Percentiles rank a stretch among this genome's conserved stretches.
These are phyloP conservation scores for Aspergillus piperis DNA, from an alignment of 2,329 filamentous ascomycete species.

Conservation along the genomic window DNA sequence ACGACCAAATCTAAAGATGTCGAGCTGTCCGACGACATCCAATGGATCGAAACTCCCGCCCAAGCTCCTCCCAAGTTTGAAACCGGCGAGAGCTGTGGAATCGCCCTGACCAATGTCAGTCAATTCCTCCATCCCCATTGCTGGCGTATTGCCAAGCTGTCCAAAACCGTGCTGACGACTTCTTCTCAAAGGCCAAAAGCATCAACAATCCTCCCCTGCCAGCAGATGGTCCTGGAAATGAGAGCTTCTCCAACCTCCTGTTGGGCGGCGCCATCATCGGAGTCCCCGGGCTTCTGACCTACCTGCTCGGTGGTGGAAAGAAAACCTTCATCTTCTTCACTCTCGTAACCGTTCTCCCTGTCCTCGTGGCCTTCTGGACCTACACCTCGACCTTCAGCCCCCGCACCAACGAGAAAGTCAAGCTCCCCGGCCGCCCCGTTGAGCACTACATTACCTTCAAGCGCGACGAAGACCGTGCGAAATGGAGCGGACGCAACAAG, in stretches of 20 bases:
- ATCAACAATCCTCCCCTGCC: constrained; percentile 29
- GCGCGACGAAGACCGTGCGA: constrained; percentile 22
- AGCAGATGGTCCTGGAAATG: constrained; percentile 28
- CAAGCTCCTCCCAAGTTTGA: constrained; percentile 20
- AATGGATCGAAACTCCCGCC: constrained; percentile 31
- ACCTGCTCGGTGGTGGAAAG: constrained; percentile 17
- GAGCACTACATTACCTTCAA: constrained; percentile 35
- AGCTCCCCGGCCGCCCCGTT: constrained; percentile 26
- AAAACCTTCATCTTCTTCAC: constrained; percentile 21
- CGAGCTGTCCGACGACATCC: constrained; percentile 15
- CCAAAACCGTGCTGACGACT: not conserved
- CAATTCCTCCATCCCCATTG: constrained; percentile 3
- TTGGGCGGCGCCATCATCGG: constrained; percentile 22
- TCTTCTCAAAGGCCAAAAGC: constrained; percentile 24
- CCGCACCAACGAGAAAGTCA: constrained; percentile 26
- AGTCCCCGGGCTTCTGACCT: constrained; percentile 25
- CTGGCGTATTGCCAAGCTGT: not conserved
- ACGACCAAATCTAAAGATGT: not conserved
- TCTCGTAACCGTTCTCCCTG: constrained; percentile 19
- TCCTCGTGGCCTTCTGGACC: constrained; percentile 27
- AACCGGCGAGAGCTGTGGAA: constrained; percentile 15
- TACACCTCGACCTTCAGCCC: constrained; percentile 20
- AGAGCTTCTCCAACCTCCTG: constrained; percentile 29
- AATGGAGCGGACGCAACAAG: constrained; percentile 29
- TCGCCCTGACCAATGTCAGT: constrained; percentile 29